Base-by-base conservation (phyloP, 805 yeast species). In the Candida insectalens region DNA sequence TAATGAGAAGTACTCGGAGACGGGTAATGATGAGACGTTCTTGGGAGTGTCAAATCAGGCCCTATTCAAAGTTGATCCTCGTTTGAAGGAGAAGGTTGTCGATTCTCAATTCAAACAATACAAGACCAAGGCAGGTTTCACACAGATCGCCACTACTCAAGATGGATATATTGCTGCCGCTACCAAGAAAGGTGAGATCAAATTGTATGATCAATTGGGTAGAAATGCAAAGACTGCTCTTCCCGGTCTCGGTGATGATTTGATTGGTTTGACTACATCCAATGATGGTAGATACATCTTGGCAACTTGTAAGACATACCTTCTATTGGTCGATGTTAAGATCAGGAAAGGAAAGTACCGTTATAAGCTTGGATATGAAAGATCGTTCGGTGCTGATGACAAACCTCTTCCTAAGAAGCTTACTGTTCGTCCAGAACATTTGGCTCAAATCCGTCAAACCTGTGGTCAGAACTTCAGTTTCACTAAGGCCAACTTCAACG, bases 221-320 rank as follows among this genome's bases (percentile, higher is more conserved):
- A 65, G 71, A 37, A 71, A 69, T 44, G 95, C 95, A 2, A 83
- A 81, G 60, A 77, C 92, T 2, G 66, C 71, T 17, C 59, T 87
- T 21, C 95, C 95, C 2, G 85, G 92, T 0, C 60, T 85, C 25
- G 95, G 95, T 18, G 94, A 85, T 45, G 62, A 74, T 2, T 71
- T 82, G 33, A 57, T 67, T 26, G 81, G 82, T 16, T 45, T 83
- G 14, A 88, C 82, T 38, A 74, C 72, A 1, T 75, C 94, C 5
- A 71, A 80, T 15, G 88, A 82, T 51, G 95, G 95, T 39, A 65
- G 73, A 44, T 87, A 85, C 80, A 49, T 85, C 27, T 60, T 87
- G 38, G 92, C 87, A 2, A 87, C 95, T 0, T 83, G 89, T 60
- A 65, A 68, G 46, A 71, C 74, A 1, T 83, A 82, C 49, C 57